phyloP scores from a whole-genome alignment of 1,284 basidiomycete genomes.

The Vanrija pseudolonga region DNA sequence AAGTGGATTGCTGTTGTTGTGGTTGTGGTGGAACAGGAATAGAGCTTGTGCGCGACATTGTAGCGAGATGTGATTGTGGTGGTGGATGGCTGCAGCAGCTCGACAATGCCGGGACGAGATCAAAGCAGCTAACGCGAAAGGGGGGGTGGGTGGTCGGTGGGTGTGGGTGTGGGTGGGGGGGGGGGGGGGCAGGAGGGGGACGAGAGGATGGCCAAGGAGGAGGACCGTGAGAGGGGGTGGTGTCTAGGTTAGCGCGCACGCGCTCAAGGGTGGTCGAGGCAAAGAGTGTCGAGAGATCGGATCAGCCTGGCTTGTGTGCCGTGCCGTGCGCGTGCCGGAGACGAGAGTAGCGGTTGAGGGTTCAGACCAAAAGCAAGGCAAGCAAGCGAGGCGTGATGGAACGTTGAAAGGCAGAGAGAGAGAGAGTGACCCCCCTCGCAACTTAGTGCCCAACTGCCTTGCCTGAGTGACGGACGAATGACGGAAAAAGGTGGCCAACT shows the following conservation, averaged over 20 bases:
- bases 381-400: too few relatives aligned
- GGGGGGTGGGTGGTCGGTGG: too few relatives aligned
- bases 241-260: not conserved
- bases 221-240: constrained; percentile 8
- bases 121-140: too few relatives aligned
- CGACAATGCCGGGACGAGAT: not conserved
- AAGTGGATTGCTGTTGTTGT: not conserved
- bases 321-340: not conserved
- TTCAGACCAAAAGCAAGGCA: too few relatives aligned
- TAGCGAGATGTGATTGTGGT: not conserved
- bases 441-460: too few relatives aligned
- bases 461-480: too few relatives aligned
- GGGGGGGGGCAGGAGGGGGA: too few relatives aligned
- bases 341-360: too few relatives aligned
- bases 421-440: too few relatives aligned
- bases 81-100: not conserved
- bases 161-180: not conserved
- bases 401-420: too few relatives aligned
- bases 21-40: not conserved
- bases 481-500: too few relatives aligned
- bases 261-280: not conserved
- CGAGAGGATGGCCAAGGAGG: not conserved
- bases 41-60: not conserved
- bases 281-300: too few relatives aligned
- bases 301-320: not conserved